Base-by-base conservation (phyloP, 2,329 filamentous ascomycete species). In the Alternaria conjuncta region DNA sequence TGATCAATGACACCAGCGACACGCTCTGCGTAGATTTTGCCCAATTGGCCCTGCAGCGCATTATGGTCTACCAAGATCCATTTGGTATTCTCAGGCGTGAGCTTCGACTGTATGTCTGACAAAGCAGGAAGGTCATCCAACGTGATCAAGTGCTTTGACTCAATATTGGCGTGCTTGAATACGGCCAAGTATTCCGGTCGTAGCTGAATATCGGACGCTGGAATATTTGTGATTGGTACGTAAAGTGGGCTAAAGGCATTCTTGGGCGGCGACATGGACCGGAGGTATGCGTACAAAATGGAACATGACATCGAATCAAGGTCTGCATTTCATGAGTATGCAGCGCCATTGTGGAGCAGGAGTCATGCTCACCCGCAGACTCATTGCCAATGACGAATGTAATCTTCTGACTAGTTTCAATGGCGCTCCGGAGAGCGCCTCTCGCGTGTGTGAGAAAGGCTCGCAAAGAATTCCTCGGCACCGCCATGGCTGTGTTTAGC, bases 21-120 rank as follows among this genome's bases (percentile, higher is more conserved):
- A 9, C 82, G 81, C 5, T 74, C 64, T 0, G 81, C 80, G 72
- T 88, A 92, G 15, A 83, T 78, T 41, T 76, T 79, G 15, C 84
- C 86, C 15, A 95, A 81, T 13, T 80, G 72, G 0, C 91, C 91
- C 6, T 90, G 90, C 51, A 93, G 82, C 1, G 83, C 85, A 75
- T 96, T 96, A 82, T 96, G 93, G 80, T 96, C 92, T 5, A 96
- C 91, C 1, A 96, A 83, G 18, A 93, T 80, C 91, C 91, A 94
- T 54, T 82, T 83, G 2, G 90, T 90, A 50, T 88, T 85, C 25
- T 86, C 83, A 0, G 87, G 83, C 0, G 78, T 71, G 11, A 91
- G 75, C 58, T 71, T 68, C 28, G 71, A 58, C 2, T 84, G 83
- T 0, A 87, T 81, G n/a, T 85, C 83, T 5, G 82, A 83, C 13